Evolutionary conservation across 75 land plant species (phyloP).

Genomic region (Azolla pinnata): DNA sequence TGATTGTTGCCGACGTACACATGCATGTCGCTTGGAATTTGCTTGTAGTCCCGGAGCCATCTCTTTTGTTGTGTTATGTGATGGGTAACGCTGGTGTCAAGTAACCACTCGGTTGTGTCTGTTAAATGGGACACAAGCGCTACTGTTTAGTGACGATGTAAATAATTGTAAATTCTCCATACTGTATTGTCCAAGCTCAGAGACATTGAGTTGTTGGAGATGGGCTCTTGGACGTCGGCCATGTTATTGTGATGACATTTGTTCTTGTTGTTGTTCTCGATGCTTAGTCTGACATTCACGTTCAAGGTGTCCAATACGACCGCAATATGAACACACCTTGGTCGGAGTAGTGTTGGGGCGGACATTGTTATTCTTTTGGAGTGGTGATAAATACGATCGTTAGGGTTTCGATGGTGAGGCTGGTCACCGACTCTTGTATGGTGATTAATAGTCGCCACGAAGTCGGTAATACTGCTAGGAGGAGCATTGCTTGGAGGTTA

Average conservation of each 20-base stretch:
- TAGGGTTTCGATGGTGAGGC: not conserved
- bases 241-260: no score
- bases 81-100: not conserved
- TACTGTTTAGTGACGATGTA: not conserved
- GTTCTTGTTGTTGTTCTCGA: not conserved
- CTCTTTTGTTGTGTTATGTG: not conserved
- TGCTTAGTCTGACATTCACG: not conserved
- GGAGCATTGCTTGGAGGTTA: slow-evolving; percentile 2
- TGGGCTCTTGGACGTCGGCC: not conserved
- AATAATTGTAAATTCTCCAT: not conserved
- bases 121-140: not conserved
- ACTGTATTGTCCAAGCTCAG: not conserved
- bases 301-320: not conserved
- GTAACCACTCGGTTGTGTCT: not conserved
- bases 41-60: not conserved
- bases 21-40: not conserved
- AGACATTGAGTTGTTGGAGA: not conserved
- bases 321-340: not conserved
- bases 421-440: not conserved
- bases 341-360: not conserved
- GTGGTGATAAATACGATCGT: not conserved
- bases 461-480: not conserved
- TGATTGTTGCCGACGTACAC: not conserved
- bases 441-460: not conserved
- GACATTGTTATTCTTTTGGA: not conserved